Base-by-base conservation (phyloP, 225 moss, liverwort and hornwort species). In the Lunularia cruciata region DNA sequence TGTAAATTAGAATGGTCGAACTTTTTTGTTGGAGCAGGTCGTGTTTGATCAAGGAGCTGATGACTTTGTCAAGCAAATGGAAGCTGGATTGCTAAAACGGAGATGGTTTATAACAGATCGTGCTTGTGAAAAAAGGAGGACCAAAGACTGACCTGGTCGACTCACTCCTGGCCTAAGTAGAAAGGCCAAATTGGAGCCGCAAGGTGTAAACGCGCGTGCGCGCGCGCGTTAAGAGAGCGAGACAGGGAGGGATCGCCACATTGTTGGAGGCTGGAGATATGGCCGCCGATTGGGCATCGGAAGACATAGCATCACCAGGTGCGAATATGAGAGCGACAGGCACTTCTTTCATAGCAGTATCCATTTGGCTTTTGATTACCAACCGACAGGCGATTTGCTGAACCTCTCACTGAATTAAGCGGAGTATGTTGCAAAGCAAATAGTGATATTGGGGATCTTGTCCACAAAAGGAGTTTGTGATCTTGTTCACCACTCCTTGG, bases 281-380 rank as follows among this genome's bases (percentile, higher is more conserved):
- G 80, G 63, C 75, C 10, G 15, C 60, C 53, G 31, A 64, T 0
- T 73, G 78, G 78, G 69, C 63, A 51, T 51, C 38, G 28, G 72
- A 70, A 8, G 77, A 81, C 37, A 63, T 65, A 42, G 77, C 81
- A 46, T 77, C 77, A 27, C 53, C 77, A 74, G 81, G 81, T 81
- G 59, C 53, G 1, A 9, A 3, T 39, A 32, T 43, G 43, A 43
- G 3, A 43, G 2, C 43, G 16, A 43, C 16, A 16, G 11, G 16
- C 12, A 43, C 43, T 43, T 16, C 39, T 37, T 47, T 3, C 31
- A 8, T 51, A 26, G 14, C 20, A n/a, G 52, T 15, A 7, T 43
- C 4, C 45, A 6, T 0, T 65, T 1, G 15, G 28, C 19, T 47
- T 4, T 5, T 42, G 39, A 5, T 13, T 22, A 15, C 57, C 16